phyloP scores from a whole-genome alignment of 768 basidiomycete species.

The Panaeolus cyanescens region DNA sequence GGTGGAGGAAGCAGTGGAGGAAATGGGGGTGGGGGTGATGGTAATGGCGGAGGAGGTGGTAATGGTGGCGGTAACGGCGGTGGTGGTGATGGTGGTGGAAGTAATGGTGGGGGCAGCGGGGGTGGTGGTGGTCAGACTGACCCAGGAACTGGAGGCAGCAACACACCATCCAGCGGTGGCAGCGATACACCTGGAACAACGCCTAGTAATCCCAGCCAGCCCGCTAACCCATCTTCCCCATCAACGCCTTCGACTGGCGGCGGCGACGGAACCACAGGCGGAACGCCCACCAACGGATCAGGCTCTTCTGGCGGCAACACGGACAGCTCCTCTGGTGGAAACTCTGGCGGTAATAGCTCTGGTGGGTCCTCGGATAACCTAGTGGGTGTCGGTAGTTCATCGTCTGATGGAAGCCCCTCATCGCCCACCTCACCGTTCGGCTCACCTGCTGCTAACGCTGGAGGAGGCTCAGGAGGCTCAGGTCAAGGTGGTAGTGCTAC shows the following conservation, averaged over 20 bases:
- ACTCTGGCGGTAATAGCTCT: conserved; percentile 3
- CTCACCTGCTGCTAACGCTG: not conserved
- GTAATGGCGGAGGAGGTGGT: not conserved
- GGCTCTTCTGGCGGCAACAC: no score
- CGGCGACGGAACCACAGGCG: not conserved
- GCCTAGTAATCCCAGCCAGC: conserved; percentile 3
- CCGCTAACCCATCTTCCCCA: conserved; percentile 5
- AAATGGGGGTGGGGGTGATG: not conserved
- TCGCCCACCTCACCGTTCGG: not conserved
- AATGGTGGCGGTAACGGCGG: conserved; percentile 12
- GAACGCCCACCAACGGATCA: not conserved
- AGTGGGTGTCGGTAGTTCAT: not conserved
- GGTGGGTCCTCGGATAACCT: not conserved
- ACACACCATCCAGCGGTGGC: conserved; percentile 5
- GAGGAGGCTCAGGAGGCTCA: not conserved
- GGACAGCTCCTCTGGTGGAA: conserved; percentile 4
- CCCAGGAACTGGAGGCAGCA: conserved; percentile 10
- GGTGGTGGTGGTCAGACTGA: no score
- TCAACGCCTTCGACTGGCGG: conserved; percentile 2
- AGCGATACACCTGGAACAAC: conserved; percentile 8
- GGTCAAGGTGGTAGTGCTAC: not conserved
- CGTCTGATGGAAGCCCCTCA: not conserved
- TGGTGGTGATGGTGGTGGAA: conserved; percentile 8
- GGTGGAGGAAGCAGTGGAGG: not conserved
- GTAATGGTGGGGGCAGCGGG: conserved; percentile 14